Conservation (phyloP, 2,329 filamentous ascomycete genomes). For the Gremmenia infestans region DNA sequence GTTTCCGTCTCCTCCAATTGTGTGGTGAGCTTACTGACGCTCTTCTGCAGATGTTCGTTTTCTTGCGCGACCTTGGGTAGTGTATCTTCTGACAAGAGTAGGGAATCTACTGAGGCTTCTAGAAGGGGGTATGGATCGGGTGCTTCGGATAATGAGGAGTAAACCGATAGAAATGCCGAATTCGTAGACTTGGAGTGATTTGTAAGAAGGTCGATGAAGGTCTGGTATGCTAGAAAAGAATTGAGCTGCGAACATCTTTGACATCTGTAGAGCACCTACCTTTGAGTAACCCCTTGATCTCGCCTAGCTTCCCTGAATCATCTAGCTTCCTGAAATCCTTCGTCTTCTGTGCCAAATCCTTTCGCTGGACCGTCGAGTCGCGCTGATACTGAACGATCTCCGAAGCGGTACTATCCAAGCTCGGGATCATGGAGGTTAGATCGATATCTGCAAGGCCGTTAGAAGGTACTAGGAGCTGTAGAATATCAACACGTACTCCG, state of each 20-base stretch:
- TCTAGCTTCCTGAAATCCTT: constrained; percentile 96
- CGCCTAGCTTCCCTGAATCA: constrained; percentile 76
- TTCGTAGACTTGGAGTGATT: constrained; percentile 95
- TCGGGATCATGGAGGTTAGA: constrained; percentile 75
- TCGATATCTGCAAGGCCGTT: constrained; percentile 64
- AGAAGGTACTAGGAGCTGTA: constrained; percentile 6
- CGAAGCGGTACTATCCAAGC: constrained; percentile 87
- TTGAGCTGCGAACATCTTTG: constrained; percentile 2
- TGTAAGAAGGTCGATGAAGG: constrained; percentile 92
- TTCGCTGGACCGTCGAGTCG: constrained; percentile 91
- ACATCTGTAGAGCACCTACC: constrained; percentile 42
- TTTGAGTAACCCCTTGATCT: constrained; percentile 87
- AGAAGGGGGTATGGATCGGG: constrained; percentile 95
- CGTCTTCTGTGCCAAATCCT: constrained; percentile 97
- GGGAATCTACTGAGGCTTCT: constrained; percentile 91
- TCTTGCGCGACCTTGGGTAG: constrained; percentile 85
- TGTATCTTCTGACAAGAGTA: constrained; percentile 87
- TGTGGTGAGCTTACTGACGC: constrained; percentile 65
- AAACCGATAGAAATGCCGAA: constrained; percentile 86
- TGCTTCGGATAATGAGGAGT: constrained; percentile 89
- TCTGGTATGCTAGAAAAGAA: constrained; percentile 71
- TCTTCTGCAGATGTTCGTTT: constrained; percentile 80
- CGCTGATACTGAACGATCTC: constrained; percentile 91
- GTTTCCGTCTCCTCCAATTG: constrained; percentile 81
- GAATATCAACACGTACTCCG: constrained; percentile 57